Percentiles rank a stretch among this genome's conserved stretches.
Conservation (phyloP, 768 basidiomycete genomes). For the Trametes villosa region DNA sequence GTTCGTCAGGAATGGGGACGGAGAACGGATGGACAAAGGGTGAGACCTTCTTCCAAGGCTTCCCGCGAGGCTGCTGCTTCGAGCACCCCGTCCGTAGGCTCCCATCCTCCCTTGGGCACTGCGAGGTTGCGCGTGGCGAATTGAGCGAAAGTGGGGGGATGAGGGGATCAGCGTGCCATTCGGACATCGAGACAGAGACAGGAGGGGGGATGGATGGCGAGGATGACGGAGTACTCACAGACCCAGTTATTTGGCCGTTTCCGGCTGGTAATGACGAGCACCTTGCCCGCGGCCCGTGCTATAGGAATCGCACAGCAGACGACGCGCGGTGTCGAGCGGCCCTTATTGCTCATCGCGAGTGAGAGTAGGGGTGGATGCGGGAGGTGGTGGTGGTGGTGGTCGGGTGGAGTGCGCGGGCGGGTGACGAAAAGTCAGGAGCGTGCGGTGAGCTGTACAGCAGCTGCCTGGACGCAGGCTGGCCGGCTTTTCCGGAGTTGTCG, state of each 20-base stretch:
- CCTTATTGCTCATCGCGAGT: constrained; percentile 61
- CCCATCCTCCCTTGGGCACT: constrained; percentile 97
- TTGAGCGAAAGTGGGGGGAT: constrained; percentile 14
- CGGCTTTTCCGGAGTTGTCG: constrained; percentile 9
- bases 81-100: constrained; percentile 76
- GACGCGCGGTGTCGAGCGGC: constrained; percentile 78
- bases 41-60: constrained; percentile 96
- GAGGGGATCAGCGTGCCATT: constrained; percentile 11
- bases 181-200: constrained; percentile 6
- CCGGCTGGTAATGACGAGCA: constrained; percentile 83
- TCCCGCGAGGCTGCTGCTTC: constrained; percentile 90
- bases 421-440: constrained; percentile 17
- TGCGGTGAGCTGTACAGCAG: not conserved
- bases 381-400: constrained; percentile 4
- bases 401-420: constrained; percentile 2
- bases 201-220: constrained; percentile 8
- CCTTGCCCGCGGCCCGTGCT: constrained; percentile 69
- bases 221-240: constrained; percentile 61
- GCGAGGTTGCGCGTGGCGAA: constrained; percentile 9
- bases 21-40: constrained; percentile 78
- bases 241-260: constrained; percentile 84
- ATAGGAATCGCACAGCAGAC: constrained; percentile 93
- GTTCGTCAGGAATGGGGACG: constrained; percentile 46
- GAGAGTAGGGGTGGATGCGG: not conserved
- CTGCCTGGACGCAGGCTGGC: not conserved